Percentiles rank a stretch among this genome's conserved stretches.
phyloP scores from a whole-genome alignment of 1,284 basidiomycete species.

The Ustilago lituana region DNA sequence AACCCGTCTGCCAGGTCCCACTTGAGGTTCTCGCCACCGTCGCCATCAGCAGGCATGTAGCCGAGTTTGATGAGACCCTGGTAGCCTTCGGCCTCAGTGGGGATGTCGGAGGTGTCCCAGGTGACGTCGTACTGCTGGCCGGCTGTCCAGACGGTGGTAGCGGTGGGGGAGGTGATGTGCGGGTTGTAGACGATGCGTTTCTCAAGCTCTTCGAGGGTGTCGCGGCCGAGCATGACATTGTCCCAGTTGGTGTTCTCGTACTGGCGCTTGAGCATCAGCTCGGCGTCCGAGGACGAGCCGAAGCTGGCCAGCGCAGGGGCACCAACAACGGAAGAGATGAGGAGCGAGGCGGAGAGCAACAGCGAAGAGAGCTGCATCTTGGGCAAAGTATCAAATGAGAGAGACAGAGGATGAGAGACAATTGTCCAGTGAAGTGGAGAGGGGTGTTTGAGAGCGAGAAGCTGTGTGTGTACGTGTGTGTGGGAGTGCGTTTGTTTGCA shows the following conservation, averaged over 20 bases:
- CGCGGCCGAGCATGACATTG: conserved; percentile 19
- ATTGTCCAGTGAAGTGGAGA: too few relatives aligned
- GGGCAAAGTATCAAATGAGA: not conserved
- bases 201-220: conserved; percentile 2
- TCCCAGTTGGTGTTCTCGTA: conserved; percentile 23
- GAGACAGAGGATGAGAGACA: not conserved
- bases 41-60: conserved; percentile 33
- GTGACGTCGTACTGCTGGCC: conserved; percentile 28
- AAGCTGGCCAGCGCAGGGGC: conserved; percentile 19
- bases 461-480: too few relatives aligned
- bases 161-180: conserved; percentile 30
- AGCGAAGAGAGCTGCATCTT: conserved; percentile 35
- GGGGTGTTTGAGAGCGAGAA: too few relatives aligned
- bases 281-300: conserved; percentile 16
- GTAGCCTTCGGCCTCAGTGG: conserved; percentile 10
- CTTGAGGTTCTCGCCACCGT: conserved; percentile 39
- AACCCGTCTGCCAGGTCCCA: conserved; percentile 37
- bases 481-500: too few relatives aligned
- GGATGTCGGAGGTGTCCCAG: conserved; percentile 39
- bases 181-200: conserved; percentile 52
- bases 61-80: conserved; percentile 45
- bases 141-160: conserved; percentile 28
- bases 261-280: conserved; percentile 42
- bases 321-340: conserved; percentile 17
- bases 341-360: conserved; percentile 23